Evolutionary conservation across 306 rosid species (phyloP).

Genomic region (Rosa lucieae): DNA sequence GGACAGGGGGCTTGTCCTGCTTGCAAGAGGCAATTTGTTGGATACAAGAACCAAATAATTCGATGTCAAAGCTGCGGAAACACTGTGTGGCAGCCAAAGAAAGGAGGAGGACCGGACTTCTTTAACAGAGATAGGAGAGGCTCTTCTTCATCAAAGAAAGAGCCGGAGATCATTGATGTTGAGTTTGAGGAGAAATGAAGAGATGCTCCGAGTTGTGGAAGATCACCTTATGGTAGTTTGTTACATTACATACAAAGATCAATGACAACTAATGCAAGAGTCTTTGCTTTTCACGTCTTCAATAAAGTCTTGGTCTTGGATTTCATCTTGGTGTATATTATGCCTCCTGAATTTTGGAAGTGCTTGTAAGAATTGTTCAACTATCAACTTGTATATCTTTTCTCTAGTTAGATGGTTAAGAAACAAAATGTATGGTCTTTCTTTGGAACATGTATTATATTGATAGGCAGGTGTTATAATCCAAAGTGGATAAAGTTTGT

Average conservation of each 20-base stretch:
- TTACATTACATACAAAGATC: conserved; percentile 11
- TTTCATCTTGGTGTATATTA: conserved; percentile 14
- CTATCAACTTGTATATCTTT: conserved; percentile 15
- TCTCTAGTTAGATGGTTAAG: neutral
- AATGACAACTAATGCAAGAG: conserved; percentile 1
- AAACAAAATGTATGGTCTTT: neutral
- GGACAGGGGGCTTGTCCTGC: conserved; percentile 89
- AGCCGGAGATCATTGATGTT: conserved; percentile 79
- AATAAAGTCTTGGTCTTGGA: neutral
- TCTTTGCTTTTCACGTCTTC: neutral
- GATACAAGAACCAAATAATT: conserved; percentile 78
- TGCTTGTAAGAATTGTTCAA: conserved; percentile 5
- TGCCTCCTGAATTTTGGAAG: conserved; percentile 8
- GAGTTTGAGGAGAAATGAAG: conserved; percentile 95
- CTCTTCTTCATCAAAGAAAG: conserved; percentile 54
- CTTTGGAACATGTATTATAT: neutral
- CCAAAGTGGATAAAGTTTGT: neutral
- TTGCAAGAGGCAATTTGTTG: conserved; percentile 80
- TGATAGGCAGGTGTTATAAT: neutral
- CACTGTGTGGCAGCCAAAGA: conserved; percentile 91
- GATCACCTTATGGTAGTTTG: neutral
- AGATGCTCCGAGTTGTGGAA: neutral
- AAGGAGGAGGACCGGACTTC: conserved; percentile 45
- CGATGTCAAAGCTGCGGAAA: conserved; percentile 82
- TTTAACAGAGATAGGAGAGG: conserved; percentile 49